phyloP scores from a whole-genome alignment of 2,329 filamentous ascomycete genomes.

The Zymoseptoria tritici region DNA sequence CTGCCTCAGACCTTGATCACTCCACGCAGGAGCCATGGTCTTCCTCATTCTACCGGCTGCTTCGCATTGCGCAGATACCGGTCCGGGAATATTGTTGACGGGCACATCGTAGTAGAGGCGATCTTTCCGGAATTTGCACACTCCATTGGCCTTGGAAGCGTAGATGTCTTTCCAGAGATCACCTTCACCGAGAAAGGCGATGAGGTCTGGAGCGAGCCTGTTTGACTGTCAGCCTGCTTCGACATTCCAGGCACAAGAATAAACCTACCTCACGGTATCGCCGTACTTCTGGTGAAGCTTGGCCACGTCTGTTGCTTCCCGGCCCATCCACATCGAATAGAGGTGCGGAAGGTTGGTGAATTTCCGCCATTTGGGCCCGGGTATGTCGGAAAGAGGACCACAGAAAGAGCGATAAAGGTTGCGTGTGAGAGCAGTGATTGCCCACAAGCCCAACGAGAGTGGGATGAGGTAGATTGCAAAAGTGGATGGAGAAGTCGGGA shows the following conservation, averaged over 20 bases:
- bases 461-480: background rate
- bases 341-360: constrained; percentile 14
- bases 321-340: constrained; percentile 8
- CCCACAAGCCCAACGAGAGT: background rate
- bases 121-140: constrained; percentile 12
- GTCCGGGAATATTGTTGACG: constrained; percentile 10
- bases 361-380: constrained; percentile 30
- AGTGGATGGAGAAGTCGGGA: background rate
- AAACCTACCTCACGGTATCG: constrained; percentile 28
- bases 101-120: constrained; percentile 6
- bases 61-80: constrained; percentile 14
- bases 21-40: constrained; percentile 18
- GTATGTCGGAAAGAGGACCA: constrained; percentile 36
- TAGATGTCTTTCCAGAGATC: constrained; percentile 20
- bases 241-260: constrained; percentile 33
- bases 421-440: background rate
- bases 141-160: constrained; percentile 12
- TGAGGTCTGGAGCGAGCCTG: constrained; percentile 33
- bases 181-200: constrained; percentile 27
- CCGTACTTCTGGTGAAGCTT: constrained; percentile 32
- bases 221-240: constrained; percentile 21
- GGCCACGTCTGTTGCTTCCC: constrained; percentile 5
- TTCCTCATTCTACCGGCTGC: constrained; percentile 38
- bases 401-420: constrained; percentile 34
- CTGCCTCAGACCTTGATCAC: constrained; percentile 21